Base-by-base conservation (phyloP, 2,329 filamentous ascomycete species). In the Curvularia verruculosa region DNA sequence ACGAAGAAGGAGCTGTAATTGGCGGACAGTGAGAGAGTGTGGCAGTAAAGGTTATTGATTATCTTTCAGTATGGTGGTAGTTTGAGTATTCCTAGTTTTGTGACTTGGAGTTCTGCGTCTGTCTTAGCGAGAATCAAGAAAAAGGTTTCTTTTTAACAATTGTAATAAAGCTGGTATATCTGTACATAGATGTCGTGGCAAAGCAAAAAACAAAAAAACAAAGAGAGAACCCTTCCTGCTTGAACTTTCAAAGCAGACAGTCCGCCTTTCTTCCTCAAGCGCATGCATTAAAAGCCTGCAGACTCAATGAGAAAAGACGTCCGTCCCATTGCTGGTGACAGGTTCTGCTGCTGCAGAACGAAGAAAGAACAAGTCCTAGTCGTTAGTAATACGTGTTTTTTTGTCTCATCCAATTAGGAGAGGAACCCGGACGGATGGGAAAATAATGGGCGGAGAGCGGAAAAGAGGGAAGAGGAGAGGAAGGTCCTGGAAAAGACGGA, bases 281-380 rank as follows among this genome's bases (percentile, higher is more conserved):
- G 55, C 61, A 63, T 59, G 62, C 73, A 49, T 65, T 10, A 43
- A 29, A 56, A 69, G 73, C 69, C 63, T 63, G 48, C 40, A 50
- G 26, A 54, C 62, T 65, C 63, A 66, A 75, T 74, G 74, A 76
- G 73, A 75, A 76, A 76, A 73, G 70, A 65, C 63, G 66, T 65
- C 60, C 63, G 66, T 65, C 60, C 49, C 54, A 26, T 60, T 59
- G 43, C 57, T 54, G 53, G 49, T 41, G 56, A 64, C 51, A 51
- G 56, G 61, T 60, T 60, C 60, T 59, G 19, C 23, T 43, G 23
- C n/a, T 36, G 34, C 34, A 36, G 15, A 18, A 8, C 2, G 34
- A 36, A 18, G 34, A n/a, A 10, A 15, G 19, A 40, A 40, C 5
- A 40, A 43, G 23, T 34, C 31, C 31, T 24, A 28, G 23, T 49